These are phyloP conservation scores for Leucosporidium yakuticum DNA, from an alignment of 768 basidiomycete genomes.

Conservation along the genomic window DNA sequence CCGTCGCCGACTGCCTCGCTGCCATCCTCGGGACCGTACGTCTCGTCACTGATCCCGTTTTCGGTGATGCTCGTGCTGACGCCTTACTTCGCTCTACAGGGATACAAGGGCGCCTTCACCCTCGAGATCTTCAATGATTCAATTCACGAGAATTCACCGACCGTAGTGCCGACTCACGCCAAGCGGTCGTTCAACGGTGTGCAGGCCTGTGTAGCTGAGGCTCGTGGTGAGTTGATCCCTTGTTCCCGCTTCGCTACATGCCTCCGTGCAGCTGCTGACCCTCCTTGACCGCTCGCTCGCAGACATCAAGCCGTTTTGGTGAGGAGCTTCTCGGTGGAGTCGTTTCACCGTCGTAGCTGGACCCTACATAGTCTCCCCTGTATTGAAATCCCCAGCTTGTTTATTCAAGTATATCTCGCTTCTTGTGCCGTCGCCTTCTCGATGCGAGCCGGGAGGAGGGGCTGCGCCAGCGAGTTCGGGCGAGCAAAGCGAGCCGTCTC, in stretches of 20 bases:
- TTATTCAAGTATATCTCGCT: no score
- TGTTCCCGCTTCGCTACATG: no score
- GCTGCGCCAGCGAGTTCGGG: no score
- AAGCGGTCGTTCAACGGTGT: conserved; percentile 7
- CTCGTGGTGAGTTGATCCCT: conserved; percentile 5
- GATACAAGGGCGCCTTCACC: conserved; percentile 44
- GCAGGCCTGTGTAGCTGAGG: conserved; percentile 10
- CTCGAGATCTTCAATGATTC: conserved; percentile 44
- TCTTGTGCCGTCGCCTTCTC: no score
- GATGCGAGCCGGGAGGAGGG: no score
- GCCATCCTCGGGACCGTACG: conserved; percentile 27
- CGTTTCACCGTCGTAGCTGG: no score
- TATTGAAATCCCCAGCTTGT: no score
- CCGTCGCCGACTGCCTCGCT: conserved; percentile 54
- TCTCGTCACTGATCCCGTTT: no score
- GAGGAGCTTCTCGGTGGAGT: no score
- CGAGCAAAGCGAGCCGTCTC: no score
- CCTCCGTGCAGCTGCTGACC: background rate
- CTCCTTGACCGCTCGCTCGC: background rate
- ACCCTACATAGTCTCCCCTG: no score
- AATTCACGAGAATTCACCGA: background rate
- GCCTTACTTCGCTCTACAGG: background rate
- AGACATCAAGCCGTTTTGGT: conserved; percentile 6
- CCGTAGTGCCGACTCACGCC: background rate
- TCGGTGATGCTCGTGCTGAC: background rate